Evolutionary conservation across 2,329 filamentous ascomycete genomes (phyloP), one percentile per base, ranked within the genome.

Genomic region (Cadophora luteo-olivacea): DNA sequence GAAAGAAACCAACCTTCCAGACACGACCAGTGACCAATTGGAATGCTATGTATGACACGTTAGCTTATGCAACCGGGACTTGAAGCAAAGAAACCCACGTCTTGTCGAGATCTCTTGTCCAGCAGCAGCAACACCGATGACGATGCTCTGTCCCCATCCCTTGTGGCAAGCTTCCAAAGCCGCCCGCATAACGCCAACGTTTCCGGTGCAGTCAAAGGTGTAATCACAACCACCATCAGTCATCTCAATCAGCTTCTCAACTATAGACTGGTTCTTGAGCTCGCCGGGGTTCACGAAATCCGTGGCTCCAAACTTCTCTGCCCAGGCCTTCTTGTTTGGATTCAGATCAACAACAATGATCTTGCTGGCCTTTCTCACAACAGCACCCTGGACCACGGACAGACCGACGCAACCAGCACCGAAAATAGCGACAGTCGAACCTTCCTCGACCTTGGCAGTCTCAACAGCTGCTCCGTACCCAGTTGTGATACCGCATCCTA

Each of bases 121-220:
- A 68, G 95, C 95, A 75, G 95, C 95, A 70, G 95, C 95, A 72
- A 99, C 96, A 81, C 96, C 96, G 77, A 99, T 99, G 81, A 99
- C 89, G 81, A 99, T 97, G 79, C 92, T 97, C 86, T 97, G 89
- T 77, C 96, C 96, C 96, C 96, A 99, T 61, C 96, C 96, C 89
- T 99, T 99, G 86, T 99, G 96, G 85, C 94, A 98, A 61, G 96
- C 94, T 85, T 99, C 95, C 69, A 99, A 89, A 51, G 96, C 96
- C 64, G 93, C 92, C 72, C 96, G 88, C 96, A 97, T 99, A 66
- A 99, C 96, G 75, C 90, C 88, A 64, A 98, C 94, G 78, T 98
- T 98, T 69, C 96, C 96, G 7, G 96, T 99, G 87, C 96, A 98
- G 85, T 99, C 96, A 80, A 99, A 99, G 61, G 96, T 99, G 85